Conservation (phyloP, 2,329 filamentous ascomycete species). For the Orbilia quercus region DNA sequence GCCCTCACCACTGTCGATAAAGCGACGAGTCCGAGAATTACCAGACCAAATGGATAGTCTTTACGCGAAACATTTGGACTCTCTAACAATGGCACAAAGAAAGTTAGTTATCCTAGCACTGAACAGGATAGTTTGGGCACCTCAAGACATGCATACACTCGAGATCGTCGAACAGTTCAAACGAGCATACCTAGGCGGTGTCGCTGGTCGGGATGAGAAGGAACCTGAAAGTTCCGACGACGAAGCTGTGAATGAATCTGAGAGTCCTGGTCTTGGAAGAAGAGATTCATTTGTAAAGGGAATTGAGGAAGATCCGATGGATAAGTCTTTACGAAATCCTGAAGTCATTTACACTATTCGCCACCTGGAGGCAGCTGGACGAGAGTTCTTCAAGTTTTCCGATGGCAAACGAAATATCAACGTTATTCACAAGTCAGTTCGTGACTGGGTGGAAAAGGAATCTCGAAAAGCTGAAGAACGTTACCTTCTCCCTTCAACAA, state of each 20-base stretch:
- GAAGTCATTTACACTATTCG: slow-evolving; percentile 42
- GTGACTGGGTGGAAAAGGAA: slow-evolving; percentile 47
- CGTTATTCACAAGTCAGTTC: slow-evolving; percentile 44
- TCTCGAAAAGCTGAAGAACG: slow-evolving; percentile 27
- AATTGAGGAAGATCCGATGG: slow-evolving; percentile 6
- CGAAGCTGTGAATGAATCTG: slow-evolving; percentile 4
- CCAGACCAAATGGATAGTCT: slow-evolving; percentile 46
- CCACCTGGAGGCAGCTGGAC: slow-evolving; percentile 28
- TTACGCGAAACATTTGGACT: slow-evolving; percentile 39
- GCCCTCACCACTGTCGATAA: slow-evolving; percentile 43
- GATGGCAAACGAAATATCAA: slow-evolving; percentile 20
- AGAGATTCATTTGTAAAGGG: neutral
- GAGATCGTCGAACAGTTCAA: slow-evolving; percentile 50
- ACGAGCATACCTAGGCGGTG: slow-evolving; percentile 3
- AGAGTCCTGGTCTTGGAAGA: neutral
- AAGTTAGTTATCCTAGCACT: slow-evolving; percentile 31
- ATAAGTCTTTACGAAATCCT: slow-evolving; percentile 26
- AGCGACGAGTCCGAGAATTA: slow-evolving; percentile 27
- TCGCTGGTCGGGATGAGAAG: neutral
- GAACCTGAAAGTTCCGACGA: slow-evolving; percentile 11
- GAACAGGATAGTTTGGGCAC: slow-evolving; percentile 26
- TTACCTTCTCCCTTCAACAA: neutral
- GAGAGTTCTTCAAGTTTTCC: slow-evolving; percentile 47
- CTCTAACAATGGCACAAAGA: slow-evolving; percentile 34
- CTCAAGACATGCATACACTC: slow-evolving; percentile 32